Evolutionary conservation across 805 yeast genomes (phyloP), one percentile per base, ranked within the genome.

Genomic region (Ogataea methanolica): DNA sequence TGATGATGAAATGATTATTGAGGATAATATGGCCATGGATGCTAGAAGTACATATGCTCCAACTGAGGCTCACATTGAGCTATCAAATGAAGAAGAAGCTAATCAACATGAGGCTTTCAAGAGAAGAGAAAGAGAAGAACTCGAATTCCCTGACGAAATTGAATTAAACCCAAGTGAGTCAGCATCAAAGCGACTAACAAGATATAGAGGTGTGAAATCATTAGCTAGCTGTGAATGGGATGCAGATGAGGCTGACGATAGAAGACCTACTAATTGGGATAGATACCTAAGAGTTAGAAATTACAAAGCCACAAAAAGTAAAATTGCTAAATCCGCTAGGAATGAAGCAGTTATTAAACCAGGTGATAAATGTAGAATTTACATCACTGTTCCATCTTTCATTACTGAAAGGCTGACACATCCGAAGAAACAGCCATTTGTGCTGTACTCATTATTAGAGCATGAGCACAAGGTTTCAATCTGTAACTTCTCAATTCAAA

Each of bases 111-210:
- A 76, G 47, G 78, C 75, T 58, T 90, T 75, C 69, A 79, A 94
- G 56, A 74, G 73, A 36, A 66, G 79, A 52, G 96, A 82, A 55
- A 78, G 78, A 50, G 97, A 91, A 46, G 97, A 89, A 63, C 75
- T 80, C 34, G 96, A 91, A 58, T 94, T 90, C 73, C 98, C 98
- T 0, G 99, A 94, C 68, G 99, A 94, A 69, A 69, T 92, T 47
- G 98, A 94, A 65, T 70, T 94, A 39, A 77, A 75, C 41, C 97
- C 97, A 31, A 62, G 67, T 6, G 91, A 79, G 54, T 76, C 85
- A 5, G 98, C 88, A 9, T 78, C 77, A 57, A 89, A 90, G 53
- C 77, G 88, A 53, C 73, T 94, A 48, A 68, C 74, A 31, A 79
- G 90, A 51, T 92, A 89, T 67, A 78, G 97, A 66, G 98, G 98